Base-by-base conservation (phyloP, 2,329 filamentous ascomycete species). In the Didymellaceae sp. region DNA sequence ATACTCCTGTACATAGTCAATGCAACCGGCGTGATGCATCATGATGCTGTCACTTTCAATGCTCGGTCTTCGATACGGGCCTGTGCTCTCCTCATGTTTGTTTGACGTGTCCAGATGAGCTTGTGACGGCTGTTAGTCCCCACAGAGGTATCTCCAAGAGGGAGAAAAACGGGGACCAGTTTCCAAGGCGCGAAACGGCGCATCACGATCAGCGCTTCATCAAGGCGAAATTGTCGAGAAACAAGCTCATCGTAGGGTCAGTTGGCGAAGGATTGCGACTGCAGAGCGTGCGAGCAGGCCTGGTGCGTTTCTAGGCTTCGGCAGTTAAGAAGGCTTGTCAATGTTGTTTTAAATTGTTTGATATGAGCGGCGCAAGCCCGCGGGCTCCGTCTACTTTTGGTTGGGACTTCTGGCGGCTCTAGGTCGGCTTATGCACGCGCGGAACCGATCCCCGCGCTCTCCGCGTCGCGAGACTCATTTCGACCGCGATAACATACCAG, bases 361-460 rank as follows among this genome's bases (percentile, higher is more conserved):
- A n/a, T 31, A 13, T 31, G 16, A 17, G 41, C 41, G 47, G 54
- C 33, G 14, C 30, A 21, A 22, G 18, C 42, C 57, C 55, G 59
- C 37, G 17, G 34, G 30, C 25, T 42, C 59, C 57, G 46, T 43
- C 21, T 25, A 45, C 42, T 49, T 28, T 35, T 45, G 49, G 51
- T 24, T 39, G 34, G 37, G 52, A 44, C n/a, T 39, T 39, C 50
- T 53, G 42, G 22, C 14, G 35, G 40, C 55, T 37, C n/a, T 40
- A 45, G 17, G n/a, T 54, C 45, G 32, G 46, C 35, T 55, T 43
- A 55, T 62, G 59, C 60, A 63, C 41, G 52, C 30, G 59, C 60
- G 61, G 61, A 58, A 47, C n/a, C 11, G 39, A 50, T 37, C 37
- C 3, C 60, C 55, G 49, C 45, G n/a, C 45, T 47, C 43, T 48